A percentile compares a stretch with the other conserved stretches of the same genome.
Conservation (phyloP, 768 basidiomycete species). For the Sistotremastrum suecicum region DNA sequence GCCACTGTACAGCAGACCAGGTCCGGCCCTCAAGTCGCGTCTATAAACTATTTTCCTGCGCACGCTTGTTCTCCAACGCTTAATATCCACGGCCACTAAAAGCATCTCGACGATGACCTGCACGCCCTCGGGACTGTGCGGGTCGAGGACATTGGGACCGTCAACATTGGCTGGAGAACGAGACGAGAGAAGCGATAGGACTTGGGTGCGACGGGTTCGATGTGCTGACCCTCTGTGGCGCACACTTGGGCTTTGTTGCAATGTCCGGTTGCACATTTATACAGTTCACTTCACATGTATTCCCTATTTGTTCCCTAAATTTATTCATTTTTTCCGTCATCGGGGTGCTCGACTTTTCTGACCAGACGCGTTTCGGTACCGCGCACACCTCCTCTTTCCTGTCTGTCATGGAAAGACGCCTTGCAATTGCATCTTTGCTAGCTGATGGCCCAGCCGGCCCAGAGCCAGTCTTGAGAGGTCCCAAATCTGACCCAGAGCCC, state of each 20-base stretch:
- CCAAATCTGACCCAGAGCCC: constrained; percentile 34
- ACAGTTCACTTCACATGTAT: constrained; percentile 1
- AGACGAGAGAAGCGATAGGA: constrained; percentile 45
- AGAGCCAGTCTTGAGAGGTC: neutral
- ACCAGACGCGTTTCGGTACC: no score
- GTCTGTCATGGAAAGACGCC: neutral
- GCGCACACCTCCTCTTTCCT: neutral
- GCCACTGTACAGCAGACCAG: constrained; percentile 9
- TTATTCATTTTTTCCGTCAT: constrained; percentile 1
- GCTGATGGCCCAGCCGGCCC: neutral
- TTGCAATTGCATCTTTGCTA: neutral
- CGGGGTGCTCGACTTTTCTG: no score
- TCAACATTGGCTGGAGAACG: constrained; percentile 64
- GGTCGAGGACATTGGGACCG: constrained; percentile 85
- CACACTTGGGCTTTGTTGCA: constrained; percentile 62
- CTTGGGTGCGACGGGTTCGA: constrained; percentile 72
- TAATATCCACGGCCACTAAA: constrained; percentile 59
- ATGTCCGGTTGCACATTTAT: constrained; percentile 78
- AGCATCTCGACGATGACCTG: constrained; percentile 83
- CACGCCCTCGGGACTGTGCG: constrained; percentile 58
- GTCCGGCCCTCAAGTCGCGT: constrained; percentile 7
- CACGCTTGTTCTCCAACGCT: constrained; percentile 28
- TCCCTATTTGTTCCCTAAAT: constrained; percentile 7
- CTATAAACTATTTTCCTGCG: constrained; percentile 10
- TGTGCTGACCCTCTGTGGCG: constrained; percentile 45